Conservation (phyloP, 352 stramenopile genomes). For the Pythium sp. region DNA sequence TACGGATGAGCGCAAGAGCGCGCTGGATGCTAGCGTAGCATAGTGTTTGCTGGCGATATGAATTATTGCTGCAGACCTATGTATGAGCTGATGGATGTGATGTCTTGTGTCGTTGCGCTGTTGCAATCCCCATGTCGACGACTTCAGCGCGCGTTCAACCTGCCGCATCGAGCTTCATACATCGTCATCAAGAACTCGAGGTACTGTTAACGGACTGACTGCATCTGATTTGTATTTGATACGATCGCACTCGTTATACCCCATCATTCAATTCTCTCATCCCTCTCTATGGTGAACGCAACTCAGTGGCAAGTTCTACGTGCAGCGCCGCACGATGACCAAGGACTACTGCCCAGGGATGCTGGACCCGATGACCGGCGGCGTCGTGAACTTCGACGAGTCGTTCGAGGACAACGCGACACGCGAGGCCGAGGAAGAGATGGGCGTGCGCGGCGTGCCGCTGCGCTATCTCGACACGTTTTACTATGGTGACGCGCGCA, state of each 20-base stretch:
- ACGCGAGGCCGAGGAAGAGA: slow-evolving; percentile 80
- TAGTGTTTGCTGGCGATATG: not conserved
- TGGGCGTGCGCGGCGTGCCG: slow-evolving; percentile 65
- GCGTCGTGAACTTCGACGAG: slow-evolving; percentile 79
- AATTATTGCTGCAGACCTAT: not conserved
- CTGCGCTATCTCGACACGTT: slow-evolving; percentile 60
- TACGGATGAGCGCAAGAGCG: not conserved
- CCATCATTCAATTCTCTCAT: not conserved
- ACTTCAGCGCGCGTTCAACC: slow-evolving; percentile 63
- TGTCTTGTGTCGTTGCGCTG: not conserved
- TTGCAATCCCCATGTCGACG: not conserved
- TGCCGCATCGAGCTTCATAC: slow-evolving; percentile 83
- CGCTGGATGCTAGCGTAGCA: not conserved
- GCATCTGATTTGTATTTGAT: not conserved
- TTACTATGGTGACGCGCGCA: slow-evolving; percentile 63
- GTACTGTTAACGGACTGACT: slow-evolving; percentile 16
- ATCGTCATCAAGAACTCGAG: slow-evolving; percentile 83
- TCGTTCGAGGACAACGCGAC: slow-evolving; percentile 60
- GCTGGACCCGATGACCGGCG: slow-evolving; percentile 80
- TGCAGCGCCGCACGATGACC: slow-evolving; percentile 83
- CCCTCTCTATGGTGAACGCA: not conserved
- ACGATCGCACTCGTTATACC: no score
- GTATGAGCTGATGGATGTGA: not conserved
- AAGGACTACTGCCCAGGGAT: slow-evolving; percentile 89
- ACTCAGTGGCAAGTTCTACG: slow-evolving; percentile 68